Evolutionary conservation across 2,329 filamentous ascomycete genomes (phyloP), one percentile per base, ranked within the genome.

Genomic region (Alternaria infectoria): DNA sequence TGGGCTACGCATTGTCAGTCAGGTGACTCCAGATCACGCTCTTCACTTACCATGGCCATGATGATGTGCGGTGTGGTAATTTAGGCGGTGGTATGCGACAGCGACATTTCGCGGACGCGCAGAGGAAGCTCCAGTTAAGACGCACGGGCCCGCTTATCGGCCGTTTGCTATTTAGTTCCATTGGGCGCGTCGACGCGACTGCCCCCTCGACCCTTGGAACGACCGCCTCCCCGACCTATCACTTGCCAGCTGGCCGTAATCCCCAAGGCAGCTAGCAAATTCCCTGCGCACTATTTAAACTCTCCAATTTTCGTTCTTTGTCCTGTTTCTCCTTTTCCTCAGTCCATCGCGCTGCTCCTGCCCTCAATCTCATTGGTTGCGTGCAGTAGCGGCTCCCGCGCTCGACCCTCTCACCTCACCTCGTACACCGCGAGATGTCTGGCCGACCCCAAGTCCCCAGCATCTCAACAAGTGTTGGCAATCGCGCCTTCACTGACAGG

Each of bases 1-100:
- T 92, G 62, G 77, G 77, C 77, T 79, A 32, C 23, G 59, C 23
- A 3, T 5, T 49, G 68, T 77, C 45, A 75, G 73, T 59, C 54
- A 47, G 4, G 10, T 30, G 32, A 25, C 5, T 19, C 19, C 8
- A 15, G 4, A 4, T 4, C 11, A 30, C 23, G 9, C 26, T 5
- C 28, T 15, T 9, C 12, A 74, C 77, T 51, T 73, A 79, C 77
- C 46, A 75, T 67, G 59, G 77, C 75, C 76, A 79, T 79, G 66
- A 54, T 61, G 68, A 65, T 51, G 62, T 56, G 54, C 55, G 46
- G 58, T n/a, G 25, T 45, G 59, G 61, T 25, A 43, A 10, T 54
- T 56, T 12, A 40, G 32, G 62, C 54, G 54, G 55, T 58, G 59
- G 51, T 57, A 26, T 47, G 54, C 61, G 30, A 54, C 66, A 62